Base-by-base conservation (phyloP, 345 rosid genomes). In the Boechera retrofracta region DNA sequence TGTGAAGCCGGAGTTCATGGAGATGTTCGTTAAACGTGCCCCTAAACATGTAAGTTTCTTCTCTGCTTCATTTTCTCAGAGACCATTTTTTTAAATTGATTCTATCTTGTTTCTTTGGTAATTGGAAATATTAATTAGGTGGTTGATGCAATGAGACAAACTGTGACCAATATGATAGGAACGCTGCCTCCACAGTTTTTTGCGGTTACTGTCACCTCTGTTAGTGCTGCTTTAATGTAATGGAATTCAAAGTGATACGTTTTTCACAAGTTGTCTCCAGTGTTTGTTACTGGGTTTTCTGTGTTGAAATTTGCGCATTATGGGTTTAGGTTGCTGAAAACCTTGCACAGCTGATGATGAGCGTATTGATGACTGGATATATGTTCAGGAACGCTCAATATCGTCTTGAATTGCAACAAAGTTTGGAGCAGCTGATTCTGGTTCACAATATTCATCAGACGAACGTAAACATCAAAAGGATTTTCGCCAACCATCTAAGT, bases 1-100 rank as follows among this genome's bases (percentile, higher is more conserved):
- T 74, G 99, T 89, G 85, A 94, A 95, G 80, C 98, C 99, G 0
- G 99, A 95, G 73, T 95, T 95, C 58, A 89, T 91, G 96, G 97
- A 95, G 78, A 33, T 95, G 81, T 95, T 95, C 51, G 88, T 91
- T 74, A 88, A 91, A 80, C 86, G 94, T 77, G 99, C 97, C 12
- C 93, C 98, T 1, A 88, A 86, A 69, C 91, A 89, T 93, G 99
- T 92, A 58, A 66, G 21, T 42, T 28, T 36, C 31, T 56, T 21
- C 21, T 21, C 71, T 69, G 21, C 8, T 70, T 66, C 41, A 29
- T 55, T 31, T 16, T 31, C 59, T 49, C 8, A 4, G 18, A 7
- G 5, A 29, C n/a, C 12, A 38, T n/a, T 55, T n/a, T n/a, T n/a
- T n/a, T n/a, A n/a, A n/a, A n/a, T 18, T 69, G n/a, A 10, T 26